Percentiles rank a stretch among this genome's conserved stretches.
phyloP scores from a whole-genome alignment of 805 yeast genomes.

The Teunomyces aglyptinius region DNA sequence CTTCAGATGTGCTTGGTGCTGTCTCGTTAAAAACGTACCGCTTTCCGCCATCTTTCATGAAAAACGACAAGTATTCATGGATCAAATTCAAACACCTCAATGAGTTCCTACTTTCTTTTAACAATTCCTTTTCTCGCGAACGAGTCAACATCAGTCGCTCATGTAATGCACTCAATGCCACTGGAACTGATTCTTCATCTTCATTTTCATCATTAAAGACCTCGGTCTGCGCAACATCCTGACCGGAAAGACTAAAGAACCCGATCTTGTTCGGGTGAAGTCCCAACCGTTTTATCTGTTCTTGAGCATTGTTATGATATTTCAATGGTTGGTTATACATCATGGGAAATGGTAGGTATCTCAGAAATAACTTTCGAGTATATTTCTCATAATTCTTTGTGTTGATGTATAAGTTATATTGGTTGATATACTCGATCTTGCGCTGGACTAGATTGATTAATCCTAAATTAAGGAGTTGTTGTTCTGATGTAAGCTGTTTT shows the following conservation, averaged over 20 bases:
- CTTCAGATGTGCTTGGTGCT: slow-evolving; percentile 26
- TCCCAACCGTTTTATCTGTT: slow-evolving; percentile 31
- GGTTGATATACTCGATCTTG: slow-evolving; percentile 47
- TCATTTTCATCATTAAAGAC: slow-evolving; percentile 20
- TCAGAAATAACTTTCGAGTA: slow-evolving; percentile 53
- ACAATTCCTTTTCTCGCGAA: slow-evolving; percentile 27
- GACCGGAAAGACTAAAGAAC: slow-evolving; percentile 27
- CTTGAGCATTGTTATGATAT: slow-evolving; percentile 38
- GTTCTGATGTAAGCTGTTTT: slow-evolving; percentile 13
- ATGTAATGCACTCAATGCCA: slow-evolving; percentile 38
- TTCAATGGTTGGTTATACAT: slow-evolving; percentile 66
- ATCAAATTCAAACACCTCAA: slow-evolving; percentile 30
- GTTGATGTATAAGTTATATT: slow-evolving; percentile 57
- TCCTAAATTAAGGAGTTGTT: slow-evolving; percentile 43
- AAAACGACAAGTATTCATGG: slow-evolving; percentile 17
- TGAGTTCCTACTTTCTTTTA: slow-evolving; percentile 34
- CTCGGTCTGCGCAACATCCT: slow-evolving; percentile 29
- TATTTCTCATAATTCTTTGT: slow-evolving; percentile 57
- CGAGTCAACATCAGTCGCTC: slow-evolving; percentile 35
- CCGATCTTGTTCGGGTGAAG: slow-evolving; percentile 25
- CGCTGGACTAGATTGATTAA: slow-evolving; percentile 41
- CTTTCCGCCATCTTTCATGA: slow-evolving; percentile 15
- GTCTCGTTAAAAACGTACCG: slow-evolving; percentile 11
- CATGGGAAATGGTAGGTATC: slow-evolving; percentile 66
- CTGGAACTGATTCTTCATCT: slow-evolving; percentile 18